These are phyloP conservation scores for Aeschynomene evenia DNA, from an alignment of 306 rosid species.

Conservation along the genomic window DNA sequence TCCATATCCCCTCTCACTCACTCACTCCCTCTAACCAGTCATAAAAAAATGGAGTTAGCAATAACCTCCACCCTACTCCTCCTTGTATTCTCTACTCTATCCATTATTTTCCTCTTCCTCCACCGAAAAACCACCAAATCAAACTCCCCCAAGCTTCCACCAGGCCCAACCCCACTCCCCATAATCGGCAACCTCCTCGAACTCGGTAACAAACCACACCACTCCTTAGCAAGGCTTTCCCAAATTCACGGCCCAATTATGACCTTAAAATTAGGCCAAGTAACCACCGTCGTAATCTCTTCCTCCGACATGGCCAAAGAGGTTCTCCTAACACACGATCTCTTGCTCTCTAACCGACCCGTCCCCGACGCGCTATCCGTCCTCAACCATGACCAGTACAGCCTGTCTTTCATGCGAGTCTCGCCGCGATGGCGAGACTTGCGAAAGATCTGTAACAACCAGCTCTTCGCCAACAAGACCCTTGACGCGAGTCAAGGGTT, in stretches of 20 bases:
- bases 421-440: conserved; percentile 32
- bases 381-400: conserved; percentile 19
- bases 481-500: conserved; percentile 34
- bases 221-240: conserved; percentile 10
- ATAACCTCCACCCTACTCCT: too few relatives aligned
- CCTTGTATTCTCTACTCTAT: too few relatives aligned
- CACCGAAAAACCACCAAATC: too few relatives aligned
- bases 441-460: conserved; percentile 31
- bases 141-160: conserved; percentile 43
- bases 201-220: conserved; percentile 25
- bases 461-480: conserved; percentile 28
- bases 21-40: too few relatives aligned
- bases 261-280: conserved; percentile 19
- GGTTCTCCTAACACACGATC: conserved; percentile 37
- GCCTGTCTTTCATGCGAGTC: conserved; percentile 32
- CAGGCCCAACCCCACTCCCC: conserved; percentile 48
- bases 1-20: too few relatives aligned
- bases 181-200: conserved; percentile 16
- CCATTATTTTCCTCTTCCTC: too few relatives aligned
- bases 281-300: conserved; percentile 23
- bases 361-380: conserved; percentile 16
- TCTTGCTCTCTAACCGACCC: conserved; percentile 2
- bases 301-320: conserved; percentile 33
- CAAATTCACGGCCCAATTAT: conserved; percentile 28
- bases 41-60: too few relatives aligned